A percentile compares a stretch with the other conserved stretches of the same genome.
Evolutionary conservation across 805 yeast genomes (phyloP).

Genomic region (Maudiozyma pseudohumilis): DNA sequence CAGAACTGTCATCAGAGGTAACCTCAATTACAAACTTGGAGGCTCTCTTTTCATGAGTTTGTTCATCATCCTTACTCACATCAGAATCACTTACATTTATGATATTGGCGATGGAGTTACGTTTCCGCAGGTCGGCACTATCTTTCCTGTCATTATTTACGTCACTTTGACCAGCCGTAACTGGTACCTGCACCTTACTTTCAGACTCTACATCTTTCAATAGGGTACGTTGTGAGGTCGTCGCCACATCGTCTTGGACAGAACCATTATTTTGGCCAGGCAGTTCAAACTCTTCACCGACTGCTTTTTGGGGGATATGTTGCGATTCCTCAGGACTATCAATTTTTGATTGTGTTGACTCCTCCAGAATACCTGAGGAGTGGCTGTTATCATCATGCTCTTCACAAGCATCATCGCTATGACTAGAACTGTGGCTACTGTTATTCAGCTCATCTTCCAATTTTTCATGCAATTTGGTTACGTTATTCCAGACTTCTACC

Average conservation of each 20-base stretch:
- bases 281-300: too few relatives aligned
- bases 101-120: not conserved
- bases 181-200: not conserved
- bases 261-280: too few relatives aligned
- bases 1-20: not conserved
- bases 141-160: not conserved
- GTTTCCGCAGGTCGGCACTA: not conserved
- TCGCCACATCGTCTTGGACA: too few relatives aligned
- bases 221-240: too few relatives aligned
- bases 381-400: too few relatives aligned
- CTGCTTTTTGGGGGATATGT: too few relatives aligned
- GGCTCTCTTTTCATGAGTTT: not conserved
- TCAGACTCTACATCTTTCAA: not conserved
- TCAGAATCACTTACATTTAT: not conserved
- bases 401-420: too few relatives aligned
- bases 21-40: not conserved
- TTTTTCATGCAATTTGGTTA: not conserved
- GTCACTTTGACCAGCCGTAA: too few relatives aligned
- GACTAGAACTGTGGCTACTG: not conserved
- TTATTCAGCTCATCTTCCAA: not conserved
- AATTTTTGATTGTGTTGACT: too few relatives aligned
- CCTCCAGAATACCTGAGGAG: too few relatives aligned
- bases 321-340: too few relatives aligned
- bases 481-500: not conserved
- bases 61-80: constrained; percentile 9